Base-by-base conservation (phyloP, 208 protist species). In the Herpetomonas tarakana region DNA sequence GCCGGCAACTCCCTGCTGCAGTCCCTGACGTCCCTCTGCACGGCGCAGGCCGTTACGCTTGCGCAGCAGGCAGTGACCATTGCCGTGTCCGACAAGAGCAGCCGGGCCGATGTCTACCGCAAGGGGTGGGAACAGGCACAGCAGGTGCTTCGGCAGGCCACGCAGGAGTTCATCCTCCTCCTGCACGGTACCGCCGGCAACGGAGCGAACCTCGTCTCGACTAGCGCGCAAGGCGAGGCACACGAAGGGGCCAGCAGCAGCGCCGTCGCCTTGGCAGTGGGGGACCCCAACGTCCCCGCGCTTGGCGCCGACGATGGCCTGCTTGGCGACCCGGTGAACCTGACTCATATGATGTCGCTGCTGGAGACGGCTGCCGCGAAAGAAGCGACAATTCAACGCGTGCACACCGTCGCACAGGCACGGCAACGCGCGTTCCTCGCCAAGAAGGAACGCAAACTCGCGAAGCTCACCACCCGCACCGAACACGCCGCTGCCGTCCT, bases 21-120 rank as follows among this genome's bases (percentile, higher is more conserved):
- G 29, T 74, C 74, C 12, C 71, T 85, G 46, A 59, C 81, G 14
- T 57, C 74, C 19, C 28, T 78, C 0, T 85, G 73, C 52, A 61
- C 65, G 18, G 46, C 73, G 14, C 73, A 81, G 62, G 66, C 74
- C 22, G 56, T 80, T 21, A 51, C 62, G 54, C 61, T 65, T 7
- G 68, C 74, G 9, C 29, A 67, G 44, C 72, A 78, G 41, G 49
- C 73, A 26, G 47, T 62, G 52, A 35, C 30, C 18, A 46, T 71
- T 41, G 61, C 59, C 21, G 55, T 41, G 0, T 35, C 54, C 3
- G 29, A 67, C 30, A 9, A 75, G 47, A 47, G 63, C 2, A 21
- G 47, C 45, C 19, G 49, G 11, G 39, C 29, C 25, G 41, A 39
- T 2, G 59, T 62, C 19, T 55, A 65, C 38, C 35, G 25, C 22